Base-by-base conservation (phyloP, 345 rosid species). In the Eucalyptus fibrosa region DNA sequence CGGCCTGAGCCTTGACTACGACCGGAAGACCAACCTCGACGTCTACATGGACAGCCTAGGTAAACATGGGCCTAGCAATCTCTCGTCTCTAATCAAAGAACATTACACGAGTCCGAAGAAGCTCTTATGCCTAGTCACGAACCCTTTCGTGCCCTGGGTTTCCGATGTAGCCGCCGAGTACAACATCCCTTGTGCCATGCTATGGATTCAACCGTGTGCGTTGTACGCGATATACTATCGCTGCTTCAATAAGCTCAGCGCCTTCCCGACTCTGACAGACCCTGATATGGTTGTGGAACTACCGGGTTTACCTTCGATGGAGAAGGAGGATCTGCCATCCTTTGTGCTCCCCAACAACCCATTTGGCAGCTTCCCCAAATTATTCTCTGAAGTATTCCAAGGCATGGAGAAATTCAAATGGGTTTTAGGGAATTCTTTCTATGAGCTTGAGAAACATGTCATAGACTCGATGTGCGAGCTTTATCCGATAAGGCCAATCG, bases 181-280 rank as follows among this genome's bases (percentile, higher is more conserved):
- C 56, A 88, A 67, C 49, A 53, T 93, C 89, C 96, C 95, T 7
- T 92, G 93, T 77, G 95, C 95, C 59, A 88, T 94, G 92, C 69
- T 93, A 44, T 95, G 96, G 97, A 95, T 94, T 34, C 97, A 95
- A 50, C 94, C 96, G 1, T 93, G 93, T 55, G 89, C 96, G 3
- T 88, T 93, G 49, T 94, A 69, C 49, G 90, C 93, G 11, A 90
- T 93, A 65, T 94, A 95, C 62, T 90, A 93, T 88, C 90, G 90
- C 12, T 94, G 92, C 88, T 93, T 86, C 88, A 92, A 92, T 85
- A 91, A 91, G 30, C 44, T 90, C n/a, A 87, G 87, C 13, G 72
- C 42, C 30, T 93, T 95, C 55, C 94, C 94, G 4, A 91, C 94
- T 23, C 56, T 21, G 10, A 51, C 65, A 10, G 88, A 93, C 80